A percentile compares a stretch with the other conserved stretches of the same genome.
phyloP scores from a whole-genome alignment of 495 filamentous ascomycete genomes.

The Xylaria sp. region DNA sequence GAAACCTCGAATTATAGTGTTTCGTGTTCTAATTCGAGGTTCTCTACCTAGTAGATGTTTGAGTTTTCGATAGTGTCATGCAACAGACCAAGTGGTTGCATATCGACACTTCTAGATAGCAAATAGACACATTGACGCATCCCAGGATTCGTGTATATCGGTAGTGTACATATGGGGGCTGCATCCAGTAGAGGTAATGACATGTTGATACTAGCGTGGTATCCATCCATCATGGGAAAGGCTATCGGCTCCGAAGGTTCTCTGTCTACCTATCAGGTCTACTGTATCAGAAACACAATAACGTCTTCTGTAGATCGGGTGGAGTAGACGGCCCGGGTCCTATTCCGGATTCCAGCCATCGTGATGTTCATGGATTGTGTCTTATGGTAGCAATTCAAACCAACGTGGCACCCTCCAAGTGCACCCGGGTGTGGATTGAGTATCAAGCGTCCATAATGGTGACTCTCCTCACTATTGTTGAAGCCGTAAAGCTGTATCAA shows the following conservation, averaged over 20 bases:
- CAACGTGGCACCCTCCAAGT: background rate
- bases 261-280: background rate
- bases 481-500: slow-evolving; percentile 1
- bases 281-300: slow-evolving; percentile 10
- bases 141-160: background rate
- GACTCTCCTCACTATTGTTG: background rate
- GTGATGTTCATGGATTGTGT: slow-evolving; percentile 5
- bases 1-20: background rate
- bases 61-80: slow-evolving; percentile 14
- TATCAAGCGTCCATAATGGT: background rate
- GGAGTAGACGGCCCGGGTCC: background rate
- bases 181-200: background rate
- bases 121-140: slow-evolving; percentile 1
- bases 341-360: background rate
- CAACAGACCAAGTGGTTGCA: background rate
- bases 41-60: background rate
- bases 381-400: slow-evolving; percentile 12
- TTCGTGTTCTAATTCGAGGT: background rate
- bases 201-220: slow-evolving; percentile 17
- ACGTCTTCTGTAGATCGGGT: background rate
- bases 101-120: background rate
- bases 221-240: slow-evolving; percentile 5
- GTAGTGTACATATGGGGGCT: slow-evolving; percentile 17
- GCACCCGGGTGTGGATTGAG: slow-evolving; percentile 20
- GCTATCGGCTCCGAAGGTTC: background rate